Base-by-base conservation (phyloP, 129 eudicot species). In the Chrysanthemum seticuspe region DNA sequence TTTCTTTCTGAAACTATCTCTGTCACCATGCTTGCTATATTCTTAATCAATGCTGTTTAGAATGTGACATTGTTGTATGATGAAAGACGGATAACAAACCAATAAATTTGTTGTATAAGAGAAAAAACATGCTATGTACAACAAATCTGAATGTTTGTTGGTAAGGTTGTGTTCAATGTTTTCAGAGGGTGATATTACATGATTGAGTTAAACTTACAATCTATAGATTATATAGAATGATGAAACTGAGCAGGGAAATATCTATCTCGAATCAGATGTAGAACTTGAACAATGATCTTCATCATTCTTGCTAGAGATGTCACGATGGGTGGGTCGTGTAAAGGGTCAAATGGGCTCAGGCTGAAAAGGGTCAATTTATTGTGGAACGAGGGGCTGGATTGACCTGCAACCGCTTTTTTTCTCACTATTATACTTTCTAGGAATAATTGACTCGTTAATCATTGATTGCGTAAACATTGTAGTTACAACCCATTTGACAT, bases 161-260 rank as follows among this genome's bases (percentile, higher is more conserved):
- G 0, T 29, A 29, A 18, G 65, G 14, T 29, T 29, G 67, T 62
- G 44, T 49, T n/a, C 70, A 16, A 57, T 76, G 58, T 45, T 67
- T 19, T 65, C 51, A 61, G 74, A 65, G 68, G 45, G 25, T 25
- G 48, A 19, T 0, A 65, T 53, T 60, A 47, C 61, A 67, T 56
- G 80, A 77, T 68, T 60, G 63, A 62, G 75, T 76, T 54, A 48
- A 61, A 13, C 71, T 73, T 31, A 55, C 69, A 70, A 77, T 52
- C 70, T 60, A 15, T 48, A 45, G 45, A 72, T 72, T 44, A 72
- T 72, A 72, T 65, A 78, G 82, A 72, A 65, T 72, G 73, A 61
- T 66, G 71, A 79, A 79, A 77, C 57, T 5, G 40, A 61, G 75
- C 78, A 78, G 67, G 45, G 52, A 76, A 62, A 58, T 82, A 82